phyloP scores from a whole-genome alignment of 2,329 filamentous ascomycete species.

The Venturia aucupariae region DNA sequence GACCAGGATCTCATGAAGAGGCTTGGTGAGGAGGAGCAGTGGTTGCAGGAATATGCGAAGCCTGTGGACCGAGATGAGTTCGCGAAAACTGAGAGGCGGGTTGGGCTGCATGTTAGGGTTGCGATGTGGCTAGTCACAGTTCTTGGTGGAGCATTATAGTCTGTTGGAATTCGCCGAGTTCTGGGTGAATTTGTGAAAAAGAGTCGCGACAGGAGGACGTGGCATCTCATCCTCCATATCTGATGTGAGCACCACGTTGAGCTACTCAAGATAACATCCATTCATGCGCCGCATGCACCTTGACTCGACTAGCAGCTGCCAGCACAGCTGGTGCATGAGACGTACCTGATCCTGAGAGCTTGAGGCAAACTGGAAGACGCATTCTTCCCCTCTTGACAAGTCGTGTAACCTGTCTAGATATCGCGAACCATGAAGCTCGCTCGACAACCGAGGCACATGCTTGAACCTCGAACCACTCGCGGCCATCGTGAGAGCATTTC shows the following conservation, averaged over 20 bases:
- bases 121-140: constrained; percentile 91
- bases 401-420: not conserved
- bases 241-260: not conserved
- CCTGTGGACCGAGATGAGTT: constrained; percentile 69
- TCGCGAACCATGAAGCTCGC: not conserved
- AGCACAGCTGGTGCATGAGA: not conserved
- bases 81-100: constrained; percentile 68
- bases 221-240: not conserved
- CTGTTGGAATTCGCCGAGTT: not conserved
- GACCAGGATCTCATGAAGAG: constrained; percentile 62
- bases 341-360: not conserved
- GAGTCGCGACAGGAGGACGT: not conserved
- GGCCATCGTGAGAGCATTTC: not conserved
- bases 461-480: not conserved
- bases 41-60: constrained; percentile 66
- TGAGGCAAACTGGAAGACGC: not conserved
- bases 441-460: not conserved
- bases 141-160: constrained; percentile 75
- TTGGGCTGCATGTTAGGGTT: constrained; percentile 73
- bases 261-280: not conserved
- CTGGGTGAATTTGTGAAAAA: not conserved
- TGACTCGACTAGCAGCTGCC: not conserved
- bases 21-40: constrained; percentile 70
- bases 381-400: not conserved
- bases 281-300: not conserved